These are phyloP conservation scores for Mortierella sp. DNA, from an alignment of 371 early-diverging fungal species.

Conservation along the genomic window DNA sequence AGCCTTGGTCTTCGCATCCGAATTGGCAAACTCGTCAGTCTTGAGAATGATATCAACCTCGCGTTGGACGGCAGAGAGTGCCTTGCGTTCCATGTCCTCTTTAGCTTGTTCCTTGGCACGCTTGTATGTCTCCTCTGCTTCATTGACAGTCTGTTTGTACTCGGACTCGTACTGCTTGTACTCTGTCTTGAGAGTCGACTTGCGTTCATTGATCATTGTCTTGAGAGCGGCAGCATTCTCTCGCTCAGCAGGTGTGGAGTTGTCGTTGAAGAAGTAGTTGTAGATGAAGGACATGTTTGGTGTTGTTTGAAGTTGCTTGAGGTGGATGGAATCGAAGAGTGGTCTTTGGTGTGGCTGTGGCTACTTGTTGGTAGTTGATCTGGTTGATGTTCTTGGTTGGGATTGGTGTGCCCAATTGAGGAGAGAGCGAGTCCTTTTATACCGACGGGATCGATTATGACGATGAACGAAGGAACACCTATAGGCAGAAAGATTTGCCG, in stretches of 20 bases:
- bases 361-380: too few species aligned
- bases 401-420: too few species aligned
- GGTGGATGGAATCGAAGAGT: too few species aligned
- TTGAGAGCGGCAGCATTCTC: slow-evolving; percentile 20
- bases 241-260: slow-evolving; percentile 7
- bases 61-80: slow-evolving; percentile 8
- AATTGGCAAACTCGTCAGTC: slow-evolving; percentile 15
- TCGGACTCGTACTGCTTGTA: slow-evolving; percentile 10
- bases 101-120: slow-evolving; percentile 24
- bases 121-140: slow-evolving; percentile 8
- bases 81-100: slow-evolving; percentile 8
- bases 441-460: too few species aligned
- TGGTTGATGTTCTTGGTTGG: too few species aligned
- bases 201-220: slow-evolving; percentile 16
- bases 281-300: slow-evolving; percentile 7
- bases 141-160: slow-evolving; percentile 14
- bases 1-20: slow-evolving; percentile 29
- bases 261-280: slow-evolving; percentile 13
- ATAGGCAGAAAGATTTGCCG: too few species aligned
- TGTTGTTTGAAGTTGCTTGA: background rate
- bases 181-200: slow-evolving; percentile 12
- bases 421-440: too few species aligned
- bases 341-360: too few species aligned
- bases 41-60: slow-evolving; percentile 16
- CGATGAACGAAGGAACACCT: too few species aligned